Evolutionary conservation across 352 stramenopile genomes (phyloP).

Genomic region (Phytopythium oedochilum): DNA sequence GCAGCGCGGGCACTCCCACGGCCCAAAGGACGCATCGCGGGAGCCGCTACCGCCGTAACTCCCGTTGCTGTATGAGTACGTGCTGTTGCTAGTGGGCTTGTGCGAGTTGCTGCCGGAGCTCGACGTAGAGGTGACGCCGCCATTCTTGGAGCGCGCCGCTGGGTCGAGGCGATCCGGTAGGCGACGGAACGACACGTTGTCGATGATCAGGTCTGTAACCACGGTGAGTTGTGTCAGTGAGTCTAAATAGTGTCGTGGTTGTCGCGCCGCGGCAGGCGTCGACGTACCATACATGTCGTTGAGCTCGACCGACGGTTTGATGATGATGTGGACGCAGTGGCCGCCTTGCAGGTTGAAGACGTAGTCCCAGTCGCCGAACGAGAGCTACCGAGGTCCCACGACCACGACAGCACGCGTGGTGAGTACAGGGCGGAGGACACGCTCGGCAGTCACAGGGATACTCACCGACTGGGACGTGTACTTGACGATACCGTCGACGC

Average conservation of each 20-base stretch:
- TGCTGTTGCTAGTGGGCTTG: slow-evolving; percentile 27
- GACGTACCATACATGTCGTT: slow-evolving; percentile 84
- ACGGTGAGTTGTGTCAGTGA: background rate
- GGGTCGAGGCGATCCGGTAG: slow-evolving; percentile 61
- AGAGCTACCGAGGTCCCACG: slow-evolving; percentile 28
- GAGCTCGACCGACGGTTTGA: slow-evolving; percentile 80
- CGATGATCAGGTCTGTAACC: slow-evolving; percentile 70
- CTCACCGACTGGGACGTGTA: slow-evolving; percentile 70
- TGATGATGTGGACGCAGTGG: slow-evolving; percentile 81
- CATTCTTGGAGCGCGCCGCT: slow-evolving; percentile 20
- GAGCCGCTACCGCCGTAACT: slow-evolving; percentile 24
- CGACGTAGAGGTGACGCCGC: slow-evolving; percentile 21
- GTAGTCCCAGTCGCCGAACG: slow-evolving; percentile 83
- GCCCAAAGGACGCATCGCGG: slow-evolving; percentile 50
- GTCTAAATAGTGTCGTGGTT: background rate
- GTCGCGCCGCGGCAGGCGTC: no score
- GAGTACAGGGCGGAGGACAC: no score
- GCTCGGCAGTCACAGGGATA: no score
- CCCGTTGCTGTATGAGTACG: slow-evolving; percentile 36
- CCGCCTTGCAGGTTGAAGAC: slow-evolving; percentile 78
- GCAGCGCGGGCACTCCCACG: slow-evolving; percentile 68
- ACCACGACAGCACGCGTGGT: no score
- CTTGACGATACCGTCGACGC: slow-evolving; percentile 75
- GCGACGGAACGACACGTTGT: slow-evolving; percentile 73
- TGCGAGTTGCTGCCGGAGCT: slow-evolving; percentile 7